Evolutionary conservation across 75 land plant species (phyloP), one percentile per base, ranked within the genome.

Genomic region (Selaginella moellendorffii): DNA sequence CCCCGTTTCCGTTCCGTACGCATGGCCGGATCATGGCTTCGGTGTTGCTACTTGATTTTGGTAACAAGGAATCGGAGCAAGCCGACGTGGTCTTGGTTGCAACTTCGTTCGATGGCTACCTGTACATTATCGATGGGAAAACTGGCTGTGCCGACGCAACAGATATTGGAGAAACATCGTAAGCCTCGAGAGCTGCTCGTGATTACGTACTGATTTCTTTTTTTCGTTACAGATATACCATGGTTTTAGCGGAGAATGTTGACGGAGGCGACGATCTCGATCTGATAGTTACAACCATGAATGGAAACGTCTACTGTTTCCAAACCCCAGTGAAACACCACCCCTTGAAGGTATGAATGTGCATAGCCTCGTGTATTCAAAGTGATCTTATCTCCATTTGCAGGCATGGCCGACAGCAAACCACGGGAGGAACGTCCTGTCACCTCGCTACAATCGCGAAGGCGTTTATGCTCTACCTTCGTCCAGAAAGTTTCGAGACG

Each of bases 211-310:
- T 30, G 26, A 1, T 31, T 30, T 21, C 52, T 65, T 22, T 58
- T 30, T 77, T 17, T 12, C 22, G 5, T 19, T 21, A 56, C 87
- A 95, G 99, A 53, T 95, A 95, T 68, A 89, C 79, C 74, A 95
- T 95, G 99, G 99, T 89, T 18, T 65, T 95, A 24, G 99, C 96
- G 22, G 99, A 95, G 61, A 95, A 95, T 79, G 91, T 95, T 64
- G 99, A 95, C 80, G 99, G 99, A 52, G 99, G 99, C 5, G 99
- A 95, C 78, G 99, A 95, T 70, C 82, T 95, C 25, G 99, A 95
- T 77, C 78, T 95, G 61, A 77, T 95, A 31, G 96, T 95, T 18
- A 73, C 91, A 53, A 95, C 99, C 52, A 95, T 95, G 99, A 95
- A 89, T 72, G 99, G 99, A 26, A 95, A 95, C 80, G 96, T 95